These are phyloP conservation scores for Albugo candida DNA, from an alignment of 352 stramenopile genomes.

Conservation along the genomic window DNA sequence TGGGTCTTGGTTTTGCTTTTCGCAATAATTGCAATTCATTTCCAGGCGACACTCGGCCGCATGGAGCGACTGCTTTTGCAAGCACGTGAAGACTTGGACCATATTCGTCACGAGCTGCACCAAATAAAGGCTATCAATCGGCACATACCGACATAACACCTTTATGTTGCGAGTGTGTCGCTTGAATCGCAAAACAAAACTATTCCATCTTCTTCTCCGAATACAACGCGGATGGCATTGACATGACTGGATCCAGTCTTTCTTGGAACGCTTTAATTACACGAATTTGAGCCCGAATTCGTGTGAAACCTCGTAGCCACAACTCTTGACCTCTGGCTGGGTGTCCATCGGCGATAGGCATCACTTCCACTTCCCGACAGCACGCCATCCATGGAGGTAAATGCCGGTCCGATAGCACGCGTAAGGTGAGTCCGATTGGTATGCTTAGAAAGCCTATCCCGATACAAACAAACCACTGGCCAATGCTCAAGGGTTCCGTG, in stretches of 20 bases:
- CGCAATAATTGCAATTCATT: constrained; percentile 18
- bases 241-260: constrained; percentile 6
- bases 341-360: not conserved
- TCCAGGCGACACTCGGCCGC: constrained; percentile 34
- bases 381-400: constrained; percentile 35
- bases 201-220: too few species aligned
- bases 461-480: constrained; percentile 40
- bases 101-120: too few species aligned
- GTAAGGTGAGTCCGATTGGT: constrained; percentile 28
- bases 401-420: constrained; percentile 31
- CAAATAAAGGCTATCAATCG: too few species aligned
- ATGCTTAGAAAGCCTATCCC: constrained; percentile 25
- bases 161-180: too few species aligned
- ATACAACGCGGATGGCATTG: too few species aligned
- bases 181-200: too few species aligned
- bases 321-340: constrained; percentile 20
- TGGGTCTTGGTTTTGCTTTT: constrained; percentile 29
- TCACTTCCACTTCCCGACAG: constrained; percentile 21
- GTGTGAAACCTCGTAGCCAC: constrained; percentile 26
- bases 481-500: constrained; percentile 18
- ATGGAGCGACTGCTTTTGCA: constrained; percentile 26
- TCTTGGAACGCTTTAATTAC: constrained; percentile 47
- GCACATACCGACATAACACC: too few species aligned
- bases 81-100: too few species aligned
- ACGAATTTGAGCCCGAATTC: constrained; percentile 31